These are phyloP conservation scores for Bipolaris victoriae DNA, from an alignment of 2,329 filamentous ascomycete species.

Conservation along the genomic window DNA sequence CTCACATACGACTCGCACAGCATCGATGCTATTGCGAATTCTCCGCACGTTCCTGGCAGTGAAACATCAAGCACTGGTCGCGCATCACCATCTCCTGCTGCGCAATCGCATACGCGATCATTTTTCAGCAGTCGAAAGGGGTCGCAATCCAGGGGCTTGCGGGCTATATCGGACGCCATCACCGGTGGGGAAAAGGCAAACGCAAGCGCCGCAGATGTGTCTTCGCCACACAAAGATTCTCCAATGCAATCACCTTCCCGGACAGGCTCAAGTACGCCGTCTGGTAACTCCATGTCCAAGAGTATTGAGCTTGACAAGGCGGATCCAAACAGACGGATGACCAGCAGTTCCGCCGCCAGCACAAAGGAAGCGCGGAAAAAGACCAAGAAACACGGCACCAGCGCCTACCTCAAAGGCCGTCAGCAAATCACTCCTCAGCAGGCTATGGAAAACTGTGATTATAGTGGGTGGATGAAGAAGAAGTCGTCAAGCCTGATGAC, in stretches of 20 bases:
- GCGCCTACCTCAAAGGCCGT: constrained; percentile 87
- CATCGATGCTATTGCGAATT: constrained; percentile 52
- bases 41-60: constrained; percentile 50
- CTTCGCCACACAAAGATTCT: constrained; percentile 59
- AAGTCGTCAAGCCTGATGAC: constrained; percentile 95
- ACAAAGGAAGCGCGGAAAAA: constrained; percentile 46
- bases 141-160: constrained; percentile 68
- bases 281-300: constrained; percentile 61
- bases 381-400: constrained; percentile 92
- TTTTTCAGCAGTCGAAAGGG: constrained; percentile 47
- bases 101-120: constrained; percentile 39
- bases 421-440: constrained; percentile 81
- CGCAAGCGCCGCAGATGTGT: constrained; percentile 49
- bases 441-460: constrained; percentile 85
- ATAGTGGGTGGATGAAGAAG: constrained; percentile 99
- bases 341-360: constrained; percentile 54
- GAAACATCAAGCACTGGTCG: constrained; percentile 58
- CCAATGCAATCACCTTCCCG: constrained; percentile 69
- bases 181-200: constrained; percentile 61
- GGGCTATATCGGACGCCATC: constrained; percentile 80
- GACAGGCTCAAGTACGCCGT: constrained; percentile 75
- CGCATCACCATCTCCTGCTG: constrained; percentile 53
- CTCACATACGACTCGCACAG: constrained; percentile 60
- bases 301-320: constrained; percentile 83
- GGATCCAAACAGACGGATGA: constrained; percentile 49